Evolutionary conservation across 2,329 filamentous ascomycete genomes (phyloP), one percentile per base, ranked within the genome.

Genomic region (Colletotrichum tropicale): DNA sequence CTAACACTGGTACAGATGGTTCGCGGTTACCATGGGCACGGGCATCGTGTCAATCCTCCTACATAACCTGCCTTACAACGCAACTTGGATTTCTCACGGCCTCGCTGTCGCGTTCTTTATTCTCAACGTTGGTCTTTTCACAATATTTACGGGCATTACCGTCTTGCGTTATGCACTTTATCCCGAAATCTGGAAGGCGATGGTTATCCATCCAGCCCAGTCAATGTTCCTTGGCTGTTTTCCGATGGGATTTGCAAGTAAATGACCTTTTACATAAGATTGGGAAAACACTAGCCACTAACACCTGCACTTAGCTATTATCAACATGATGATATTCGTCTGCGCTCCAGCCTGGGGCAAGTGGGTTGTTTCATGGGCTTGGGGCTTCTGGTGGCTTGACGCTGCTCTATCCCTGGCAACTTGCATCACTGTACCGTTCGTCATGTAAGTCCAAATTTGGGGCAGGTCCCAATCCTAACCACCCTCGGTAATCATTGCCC

Each of bases 191-290:
- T 95, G 92, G 89, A 80, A 74, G 0, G 90, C 89, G 18, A 94
- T 95, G 93, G 88, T 95, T 43, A 84, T 86, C 3, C 91, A 95
- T 80, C 92, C 92, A 1, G 89, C 88, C 2, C 92, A 95, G 80
- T 92, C 91, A 2, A 86, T 95, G 69, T 95, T 95, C 78, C 84
- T 95, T 5, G 93, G 91, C 0, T 93, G 91, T 0, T 89, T 94
- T 36, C 93, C 93, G 0, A 94, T 94, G 91, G 92, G 89, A 0
- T 89, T 94, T 74, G 90, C 92, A 0, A 94, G 84, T 86, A 76
- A 75, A 82, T 81, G n/a, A 21, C n/a, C 34, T 7, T 7, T 61
- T 1, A 15, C 84, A 82, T 26, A 30, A 30, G 18, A 6, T 64
- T 43, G 21, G 8, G 16, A 5, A 12, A 16, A 64, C 10, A 38